Conservation (phyloP, 257 asterid species). For the Solanum boliviense region DNA sequence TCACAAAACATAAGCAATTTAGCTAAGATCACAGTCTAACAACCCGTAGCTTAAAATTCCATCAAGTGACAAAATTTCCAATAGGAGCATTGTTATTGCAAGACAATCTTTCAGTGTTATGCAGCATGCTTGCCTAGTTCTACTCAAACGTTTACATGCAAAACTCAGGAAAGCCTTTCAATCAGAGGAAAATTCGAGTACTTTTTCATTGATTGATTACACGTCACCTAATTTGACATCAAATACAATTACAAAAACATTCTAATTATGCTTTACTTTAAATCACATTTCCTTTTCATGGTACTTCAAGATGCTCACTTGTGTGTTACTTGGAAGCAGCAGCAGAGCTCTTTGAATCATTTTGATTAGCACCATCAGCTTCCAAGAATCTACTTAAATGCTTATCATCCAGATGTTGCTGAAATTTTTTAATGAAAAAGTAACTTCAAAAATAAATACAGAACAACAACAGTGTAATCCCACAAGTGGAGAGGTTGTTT, state of each 20-base stretch:
- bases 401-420: slow-evolving; percentile 89
- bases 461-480: background rate
- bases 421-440: background rate
- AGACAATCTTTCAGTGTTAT: background rate
- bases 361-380: slow-evolving; percentile 43
- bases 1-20: background rate
- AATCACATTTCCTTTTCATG: background rate
- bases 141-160: background rate
- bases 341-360: slow-evolving; percentile 16
- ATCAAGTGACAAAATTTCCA: background rate
- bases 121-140: background rate
- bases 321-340: slow-evolving; percentile 22
- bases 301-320: background rate
- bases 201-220: background rate
- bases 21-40: background rate
- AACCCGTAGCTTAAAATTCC: background rate
- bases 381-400: slow-evolving; percentile 73
- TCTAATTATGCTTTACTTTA: background rate
- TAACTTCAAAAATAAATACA: background rate
- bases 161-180: background rate
- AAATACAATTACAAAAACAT: background rate
- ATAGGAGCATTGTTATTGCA: background rate
- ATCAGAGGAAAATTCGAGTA: background rate
- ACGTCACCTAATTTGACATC: background rate
- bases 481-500: background rate